Percentiles rank a stretch among this genome's conserved stretches.
phyloP scores from a whole-genome alignment of 106 monocot species.

The Phalaenopsis aphrodite region DNA sequence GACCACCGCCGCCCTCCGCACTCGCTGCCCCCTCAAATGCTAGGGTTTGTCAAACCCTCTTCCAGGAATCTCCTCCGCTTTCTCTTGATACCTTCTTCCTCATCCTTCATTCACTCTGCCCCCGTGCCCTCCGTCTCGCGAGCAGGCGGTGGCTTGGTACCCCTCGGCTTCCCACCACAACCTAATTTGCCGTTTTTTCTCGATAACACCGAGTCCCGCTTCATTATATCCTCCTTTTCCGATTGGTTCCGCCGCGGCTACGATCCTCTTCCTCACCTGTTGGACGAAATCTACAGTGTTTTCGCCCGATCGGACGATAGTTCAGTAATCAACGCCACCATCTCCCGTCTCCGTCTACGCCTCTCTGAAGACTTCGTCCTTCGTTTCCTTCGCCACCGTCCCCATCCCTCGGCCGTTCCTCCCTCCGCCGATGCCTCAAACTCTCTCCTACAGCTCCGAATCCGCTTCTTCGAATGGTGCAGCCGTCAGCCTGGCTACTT shows the following conservation, averaged over 20 bases:
- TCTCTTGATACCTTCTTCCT: neutral
- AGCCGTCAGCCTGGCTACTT: slow-evolving; percentile 45
- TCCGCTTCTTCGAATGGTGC: slow-evolving; percentile 90
- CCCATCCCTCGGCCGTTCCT: slow-evolving; percentile 12
- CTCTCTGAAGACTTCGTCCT: slow-evolving; percentile 40
- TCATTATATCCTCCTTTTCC: slow-evolving; percentile 18
- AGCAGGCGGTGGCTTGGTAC: neutral
- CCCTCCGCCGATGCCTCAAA: slow-evolving; percentile 4
- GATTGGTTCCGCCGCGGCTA: slow-evolving; percentile 25
- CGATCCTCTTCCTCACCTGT: slow-evolving; percentile 2
- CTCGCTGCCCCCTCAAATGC: slow-evolving; percentile 6
- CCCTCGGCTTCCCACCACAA: slow-evolving; percentile 9
- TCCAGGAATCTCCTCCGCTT: neutral
- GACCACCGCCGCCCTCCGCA: neutral
- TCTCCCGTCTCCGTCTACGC: slow-evolving; percentile 29
- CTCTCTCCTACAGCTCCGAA: slow-evolving; percentile 46
- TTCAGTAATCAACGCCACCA: slow-evolving; percentile 23
- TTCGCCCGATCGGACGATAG: slow-evolving; percentile 31
- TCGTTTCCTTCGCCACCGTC: slow-evolving; percentile 30
- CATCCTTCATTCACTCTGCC: slow-evolving; percentile 8
- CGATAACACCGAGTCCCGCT: neutral
- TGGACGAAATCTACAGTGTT: slow-evolving; percentile 45
- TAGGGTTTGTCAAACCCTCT: slow-evolving; percentile 8
- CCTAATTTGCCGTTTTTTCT: neutral
- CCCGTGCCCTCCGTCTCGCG: slow-evolving; percentile 5